These are phyloP conservation scores for Salix dunnii DNA, from an alignment of 345 rosid species.

Conservation along the genomic window DNA sequence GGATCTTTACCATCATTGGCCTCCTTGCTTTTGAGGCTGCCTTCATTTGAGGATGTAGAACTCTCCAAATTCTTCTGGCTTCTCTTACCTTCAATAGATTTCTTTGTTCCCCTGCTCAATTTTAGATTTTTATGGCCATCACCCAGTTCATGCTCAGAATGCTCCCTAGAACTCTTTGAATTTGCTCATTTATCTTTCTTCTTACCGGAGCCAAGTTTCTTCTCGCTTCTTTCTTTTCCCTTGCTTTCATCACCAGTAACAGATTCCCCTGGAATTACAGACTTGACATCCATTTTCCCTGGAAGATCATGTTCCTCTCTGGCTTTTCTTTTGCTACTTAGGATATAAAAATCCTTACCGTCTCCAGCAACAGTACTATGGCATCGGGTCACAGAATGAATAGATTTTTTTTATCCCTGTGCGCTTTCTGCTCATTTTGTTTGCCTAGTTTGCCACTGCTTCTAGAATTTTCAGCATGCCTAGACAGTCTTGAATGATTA, in stretches of 20 bases:
- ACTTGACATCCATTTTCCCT: conserved; percentile 23
- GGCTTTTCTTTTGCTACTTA: conserved; percentile 28
- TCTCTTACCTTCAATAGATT: conserved; percentile 32
- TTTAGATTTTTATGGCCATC: too few species aligned
- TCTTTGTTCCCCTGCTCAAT: conserved; percentile 36
- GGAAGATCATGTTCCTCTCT: conserved; percentile 23
- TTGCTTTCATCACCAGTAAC: conserved; percentile 21
- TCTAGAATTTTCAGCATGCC: conserved; percentile 23
- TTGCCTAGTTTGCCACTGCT: conserved; percentile 20
- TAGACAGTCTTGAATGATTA: conserved; percentile 18
- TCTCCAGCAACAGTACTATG: conserved; percentile 20
- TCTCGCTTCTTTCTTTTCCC: conserved; percentile 27
- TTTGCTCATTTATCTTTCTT: too few species aligned
- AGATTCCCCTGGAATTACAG: conserved; percentile 15
- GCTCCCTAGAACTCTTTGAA: too few species aligned
- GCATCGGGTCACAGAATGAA: conserved; percentile 1
- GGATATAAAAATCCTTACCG: conserved; percentile 21
- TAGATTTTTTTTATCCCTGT: conserved; percentile 22
- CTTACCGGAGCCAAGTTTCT: conserved; percentile 18
- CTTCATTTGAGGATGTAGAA: conserved; percentile 30
- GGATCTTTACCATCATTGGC: conserved; percentile 27
- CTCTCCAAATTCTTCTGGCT: conserved; percentile 26
- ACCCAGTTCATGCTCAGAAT: too few species aligned
- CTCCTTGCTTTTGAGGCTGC: conserved; percentile 24
- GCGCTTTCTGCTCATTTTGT: conserved; percentile 29